Percentiles rank a stretch among this genome's conserved stretches.
Evolutionary conservation across 148 eudicot species (phyloP).

Genomic region (Simmondsia chinensis): DNA sequence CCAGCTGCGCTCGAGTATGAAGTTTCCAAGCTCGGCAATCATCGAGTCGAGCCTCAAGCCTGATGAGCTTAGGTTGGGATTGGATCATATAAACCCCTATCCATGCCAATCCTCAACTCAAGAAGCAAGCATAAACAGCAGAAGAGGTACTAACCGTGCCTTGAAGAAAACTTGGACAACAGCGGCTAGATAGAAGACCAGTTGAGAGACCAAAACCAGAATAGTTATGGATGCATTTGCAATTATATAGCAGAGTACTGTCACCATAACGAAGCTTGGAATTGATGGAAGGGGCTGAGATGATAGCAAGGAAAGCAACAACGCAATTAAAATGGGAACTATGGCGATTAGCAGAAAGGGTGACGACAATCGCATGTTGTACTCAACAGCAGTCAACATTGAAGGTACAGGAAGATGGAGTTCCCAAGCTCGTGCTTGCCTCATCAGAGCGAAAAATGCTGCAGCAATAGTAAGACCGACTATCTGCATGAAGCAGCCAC

Average conservation of each 20-base stretch:
- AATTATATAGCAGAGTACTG: constrained; percentile 56
- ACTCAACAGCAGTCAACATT: constrained; percentile 71
- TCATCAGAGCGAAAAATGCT: constrained; percentile 77
- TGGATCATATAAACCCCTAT: too few relatives aligned
- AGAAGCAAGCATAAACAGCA: constrained; percentile 3
- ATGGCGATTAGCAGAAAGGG: constrained; percentile 48
- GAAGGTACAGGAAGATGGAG: constrained; percentile 78
- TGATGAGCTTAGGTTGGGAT: too few relatives aligned
- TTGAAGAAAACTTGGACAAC: constrained; percentile 60
- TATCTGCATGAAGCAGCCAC: constrained; percentile 45
- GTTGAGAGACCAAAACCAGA: constrained; percentile 42
- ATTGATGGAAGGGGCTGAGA: constrained; percentile 44
- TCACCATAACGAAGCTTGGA: constrained; percentile 50
- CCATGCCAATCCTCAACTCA: too few relatives aligned
- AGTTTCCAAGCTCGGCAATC: too few relatives aligned
- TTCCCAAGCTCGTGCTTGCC: constrained; percentile 90
- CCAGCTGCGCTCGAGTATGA: too few relatives aligned
- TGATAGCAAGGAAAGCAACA: constrained; percentile 43
- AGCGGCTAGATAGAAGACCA: constrained; percentile 47
- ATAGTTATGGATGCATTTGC: constrained; percentile 68
- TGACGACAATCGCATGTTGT: constrained; percentile 64
- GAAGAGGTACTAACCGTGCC: constrained; percentile 45
- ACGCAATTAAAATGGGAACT: constrained; percentile 46
- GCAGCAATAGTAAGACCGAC: constrained; percentile 63
- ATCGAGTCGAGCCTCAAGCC: too few relatives aligned